phyloP scores from a whole-genome alignment of 371 early-diverging fungal species.

The Mucor irregularis region DNA sequence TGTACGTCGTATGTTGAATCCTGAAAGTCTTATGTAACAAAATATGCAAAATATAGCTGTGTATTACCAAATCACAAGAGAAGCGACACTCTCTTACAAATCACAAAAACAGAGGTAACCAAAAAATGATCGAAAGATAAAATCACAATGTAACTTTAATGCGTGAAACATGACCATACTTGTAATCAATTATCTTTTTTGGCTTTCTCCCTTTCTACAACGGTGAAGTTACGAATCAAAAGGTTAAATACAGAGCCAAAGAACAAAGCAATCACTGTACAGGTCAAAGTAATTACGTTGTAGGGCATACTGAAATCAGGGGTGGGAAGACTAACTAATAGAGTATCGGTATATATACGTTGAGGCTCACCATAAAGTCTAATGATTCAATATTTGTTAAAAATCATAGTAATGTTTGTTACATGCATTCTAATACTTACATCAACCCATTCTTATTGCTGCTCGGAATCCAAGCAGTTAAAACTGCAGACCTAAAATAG shows the following conservation, averaged over 20 bases:
- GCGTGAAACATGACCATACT: too few species aligned
- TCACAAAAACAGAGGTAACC: too few species aligned
- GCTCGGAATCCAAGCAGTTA: conserved; percentile 34
- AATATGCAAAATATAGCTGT: too few species aligned
- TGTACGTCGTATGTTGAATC: too few species aligned
- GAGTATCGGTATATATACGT: conserved; percentile 79
- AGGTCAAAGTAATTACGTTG: conserved; percentile 96
- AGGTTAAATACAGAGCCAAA: conserved; percentile 93
- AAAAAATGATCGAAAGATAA: too few species aligned
- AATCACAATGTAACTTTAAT: too few species aligned
- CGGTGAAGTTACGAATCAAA: conserved; percentile 65
- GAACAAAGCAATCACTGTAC: conserved; percentile 91
- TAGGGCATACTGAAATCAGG: conserved; percentile 99
- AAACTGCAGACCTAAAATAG: conserved; percentile 36
- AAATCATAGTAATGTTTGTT: too few species aligned
- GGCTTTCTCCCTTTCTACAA: conserved; percentile 18
- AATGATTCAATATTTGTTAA: not conserved
- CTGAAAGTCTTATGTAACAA: too few species aligned
- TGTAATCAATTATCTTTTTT: not conserved
- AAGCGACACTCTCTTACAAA: too few species aligned
- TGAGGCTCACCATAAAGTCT: conserved; percentile 28
- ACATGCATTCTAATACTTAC: too few species aligned
- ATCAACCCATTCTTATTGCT: conserved; percentile 4
- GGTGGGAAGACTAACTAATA: conserved; percentile 86
- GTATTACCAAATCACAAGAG: too few species aligned